Evolutionary conservation across 306 rosid genomes (phyloP).

Genomic region (Acacia confusa): DNA sequence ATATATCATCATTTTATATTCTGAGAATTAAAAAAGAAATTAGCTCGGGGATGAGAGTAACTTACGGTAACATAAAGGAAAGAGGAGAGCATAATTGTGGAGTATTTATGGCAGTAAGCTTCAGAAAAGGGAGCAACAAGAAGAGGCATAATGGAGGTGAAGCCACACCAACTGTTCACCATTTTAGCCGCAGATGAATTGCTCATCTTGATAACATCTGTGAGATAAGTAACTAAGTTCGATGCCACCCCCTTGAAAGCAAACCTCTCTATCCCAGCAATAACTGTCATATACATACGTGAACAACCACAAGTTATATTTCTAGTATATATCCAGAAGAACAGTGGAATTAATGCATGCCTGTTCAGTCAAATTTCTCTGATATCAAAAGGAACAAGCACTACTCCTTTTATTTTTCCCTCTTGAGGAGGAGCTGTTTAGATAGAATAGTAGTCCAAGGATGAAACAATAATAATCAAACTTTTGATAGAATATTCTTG

Average conservation of each 20-base stretch:
- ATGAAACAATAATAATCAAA: background rate
- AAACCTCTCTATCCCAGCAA: conserved; percentile 94
- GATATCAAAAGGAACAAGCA: background rate
- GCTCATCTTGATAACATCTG: conserved; percentile 79
- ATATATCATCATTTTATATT: background rate
- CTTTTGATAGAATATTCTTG: background rate
- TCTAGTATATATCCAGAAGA: background rate
- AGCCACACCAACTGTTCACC: conserved; percentile 86
- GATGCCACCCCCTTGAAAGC: conserved; percentile 95
- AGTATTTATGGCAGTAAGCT: conserved; percentile 74
- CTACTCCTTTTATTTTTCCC: too few relatives aligned
- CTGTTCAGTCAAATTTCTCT: background rate
- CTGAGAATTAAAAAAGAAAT: background rate
- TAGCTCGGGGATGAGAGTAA: background rate
- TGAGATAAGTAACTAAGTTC: conserved; percentile 79
- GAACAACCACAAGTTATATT: background rate
- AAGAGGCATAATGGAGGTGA: conserved; percentile 87
- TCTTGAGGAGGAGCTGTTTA: too few relatives aligned
- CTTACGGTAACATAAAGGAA: conserved; percentile 76
- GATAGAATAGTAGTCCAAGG: background rate
- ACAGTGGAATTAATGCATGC: background rate
- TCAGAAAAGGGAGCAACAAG: conserved; percentile 83
- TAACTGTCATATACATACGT: conserved; percentile 38
- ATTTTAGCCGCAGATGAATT: conserved; percentile 93
- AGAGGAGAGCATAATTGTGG: conserved; percentile 70